Base-by-base conservation (phyloP, 1,284 basidiomycete species). In the Takashimella tepidaria region DNA sequence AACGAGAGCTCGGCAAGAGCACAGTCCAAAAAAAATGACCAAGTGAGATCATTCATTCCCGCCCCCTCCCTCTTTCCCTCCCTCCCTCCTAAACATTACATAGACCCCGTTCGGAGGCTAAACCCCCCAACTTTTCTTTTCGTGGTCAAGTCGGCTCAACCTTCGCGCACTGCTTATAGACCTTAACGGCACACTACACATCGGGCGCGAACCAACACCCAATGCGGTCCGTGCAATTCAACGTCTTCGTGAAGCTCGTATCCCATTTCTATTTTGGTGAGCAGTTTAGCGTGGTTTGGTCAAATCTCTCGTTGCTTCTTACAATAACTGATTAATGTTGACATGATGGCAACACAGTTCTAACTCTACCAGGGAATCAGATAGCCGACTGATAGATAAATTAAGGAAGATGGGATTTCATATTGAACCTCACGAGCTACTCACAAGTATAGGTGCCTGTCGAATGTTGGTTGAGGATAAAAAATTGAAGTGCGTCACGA, bases 361-460 rank as follows among this genome's bases (percentile, higher is more conserved):
- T 1, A 79, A 79, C 58, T 76, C 76, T 5, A 75, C 75, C 3
- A 77, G 76, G 48, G 84, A 86, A 56, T 82, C 82, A 0, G 81
- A 78, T 0, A 44, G 55, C 1, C 74, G 73, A 2, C 66, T 86
- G 2, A 63, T 80, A 5, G 53, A 53, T 2, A 76, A 77, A 20
- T 71, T 87, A 57, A 54, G 63, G 0, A 59, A 62, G 0, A 81
- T 85, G 61, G 82, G 84, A 0, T 80, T 87, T 55, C 74, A 79
- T 12, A 72, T 83, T 1, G 53, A 66, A 22, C 55, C 70, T 8
- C 62, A 69, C 12, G 81, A 84, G 60, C 64, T 85, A 11, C 82
- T 84, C 78, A 87, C 85, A 4, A 83, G 82, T 50, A 70, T 88
- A 1, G 81, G 82, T 0, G 83, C 83, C 0, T 80, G 83, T n/a